These are phyloP conservation scores for Gentiana dahurica DNA, from an alignment of 257 asterid genomes.

Conservation along the genomic window DNA sequence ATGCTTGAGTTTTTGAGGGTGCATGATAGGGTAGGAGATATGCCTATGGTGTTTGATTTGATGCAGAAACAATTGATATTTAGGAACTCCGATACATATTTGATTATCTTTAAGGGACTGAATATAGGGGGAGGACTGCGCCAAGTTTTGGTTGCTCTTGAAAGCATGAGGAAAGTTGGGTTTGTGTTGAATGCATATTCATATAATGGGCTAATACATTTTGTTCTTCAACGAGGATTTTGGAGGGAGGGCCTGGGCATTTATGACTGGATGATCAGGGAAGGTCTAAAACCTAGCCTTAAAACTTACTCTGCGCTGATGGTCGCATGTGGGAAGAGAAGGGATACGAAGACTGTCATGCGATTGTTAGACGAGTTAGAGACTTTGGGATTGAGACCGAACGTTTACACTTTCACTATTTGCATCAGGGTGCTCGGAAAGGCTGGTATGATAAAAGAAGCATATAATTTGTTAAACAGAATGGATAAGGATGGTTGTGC, in stretches of 20 bases:
- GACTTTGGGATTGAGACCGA: constrained; percentile 70
- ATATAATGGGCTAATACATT: constrained; percentile 85
- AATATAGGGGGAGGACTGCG: constrained; percentile 65
- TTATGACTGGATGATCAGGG: constrained; percentile 69
- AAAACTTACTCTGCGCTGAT: constrained; percentile 89
- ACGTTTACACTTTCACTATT: constrained; percentile 82
- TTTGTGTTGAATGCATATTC: constrained; percentile 81
- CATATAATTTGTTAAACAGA: constrained; percentile 52
- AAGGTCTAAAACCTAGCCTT: constrained; percentile 79
- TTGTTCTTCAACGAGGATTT: constrained; percentile 74
- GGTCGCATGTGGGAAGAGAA: constrained; percentile 87
- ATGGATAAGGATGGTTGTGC: constrained; percentile 87
- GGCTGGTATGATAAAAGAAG: constrained; percentile 76
- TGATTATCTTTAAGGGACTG: constrained; percentile 63
- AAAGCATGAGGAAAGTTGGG: constrained; percentile 56
- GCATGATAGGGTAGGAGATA: constrained; percentile 44
- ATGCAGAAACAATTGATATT: constrained; percentile 86
- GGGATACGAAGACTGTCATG: constrained; percentile 72
- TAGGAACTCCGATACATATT: constrained; percentile 67
- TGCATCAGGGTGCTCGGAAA: constrained; percentile 90
- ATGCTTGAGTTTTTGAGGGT: constrained; percentile 78
- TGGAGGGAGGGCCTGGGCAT: constrained; percentile 54
- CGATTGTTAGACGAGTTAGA: constrained; percentile 78
- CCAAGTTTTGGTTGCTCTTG: constrained; percentile 66
- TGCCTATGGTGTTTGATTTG: constrained; percentile 73